Evolutionary conservation across 2,329 filamentous ascomycete genomes (phyloP), one percentile per base, ranked within the genome.

Genomic region (Fusarium sp.): DNA sequence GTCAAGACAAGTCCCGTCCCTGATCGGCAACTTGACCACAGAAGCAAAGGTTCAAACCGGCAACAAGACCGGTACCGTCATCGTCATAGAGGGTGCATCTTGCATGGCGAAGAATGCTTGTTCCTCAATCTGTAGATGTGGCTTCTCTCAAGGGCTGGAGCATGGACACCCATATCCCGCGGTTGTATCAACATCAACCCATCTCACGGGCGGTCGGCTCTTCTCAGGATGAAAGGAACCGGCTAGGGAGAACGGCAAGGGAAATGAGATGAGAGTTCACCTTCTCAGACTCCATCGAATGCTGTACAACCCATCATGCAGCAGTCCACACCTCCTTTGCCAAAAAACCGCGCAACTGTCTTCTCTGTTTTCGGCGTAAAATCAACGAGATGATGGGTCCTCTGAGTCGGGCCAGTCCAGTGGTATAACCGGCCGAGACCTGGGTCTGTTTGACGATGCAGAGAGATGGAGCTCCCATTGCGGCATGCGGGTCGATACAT

Each of bases 371-470:
- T 55, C 36, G 66, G 60, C 35, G 26, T 42, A 48, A 47, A 39
- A 63, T 22, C 24, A 70, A 73, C 24, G 56, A 70, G 56, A 45
- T 53, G 55, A 38, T 74, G 60, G 68, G 42, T 68, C 56, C 69
- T 74, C 54, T 51, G 55, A 59, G 56, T 72, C 72, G 63, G 63
- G n/a, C 50, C 55, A 74, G 72, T 74, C 55, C 51, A 74, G 72
- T 74, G 51, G 65, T 68, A 72, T 54, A 74, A 69, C 72, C 72
- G 68, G 72, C 72, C 72, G 72, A 75, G 72, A 74, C 72, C 69
- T 68, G 51, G 51, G 63, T 57, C 58, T 59, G 47, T 56, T 50
- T 47, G 54, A 53, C 50, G 44, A 72, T 47, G 71, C 59, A 72
- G 38, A 32, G 48, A 42, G 39, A 74, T 28, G 71, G 71, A 54